Conservation (phyloP, 75 land plant species). For the Cunninghamia lanceolata region DNA sequence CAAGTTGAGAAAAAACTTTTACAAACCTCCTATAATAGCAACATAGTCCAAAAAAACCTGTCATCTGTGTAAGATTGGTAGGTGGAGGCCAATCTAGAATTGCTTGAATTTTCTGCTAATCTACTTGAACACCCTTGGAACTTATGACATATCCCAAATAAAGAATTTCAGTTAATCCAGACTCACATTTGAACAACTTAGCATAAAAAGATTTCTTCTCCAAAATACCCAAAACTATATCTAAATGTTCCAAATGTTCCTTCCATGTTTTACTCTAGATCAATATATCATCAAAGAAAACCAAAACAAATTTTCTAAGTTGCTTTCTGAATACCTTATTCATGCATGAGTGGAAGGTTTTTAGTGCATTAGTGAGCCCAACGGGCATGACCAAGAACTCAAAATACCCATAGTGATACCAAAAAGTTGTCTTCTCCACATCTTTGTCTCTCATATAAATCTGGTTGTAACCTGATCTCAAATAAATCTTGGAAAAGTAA, state of each 20-base stretch:
- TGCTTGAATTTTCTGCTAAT: not conserved
- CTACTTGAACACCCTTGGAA: not conserved
- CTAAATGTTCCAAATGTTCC: conserved; percentile 5
- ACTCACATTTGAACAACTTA: conserved; percentile 8
- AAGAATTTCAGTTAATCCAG: not conserved
- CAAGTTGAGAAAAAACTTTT: no score
- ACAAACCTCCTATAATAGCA: no score
- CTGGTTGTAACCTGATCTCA: conserved; percentile 12
- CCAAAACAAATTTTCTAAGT: conserved; percentile 11
- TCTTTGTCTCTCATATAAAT: not conserved
- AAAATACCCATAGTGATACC: conserved; percentile 5
- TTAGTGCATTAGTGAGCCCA: conserved; percentile 6
- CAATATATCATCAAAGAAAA: conserved; percentile 10
- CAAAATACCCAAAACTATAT: not conserved
- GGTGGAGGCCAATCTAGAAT: conserved; percentile 5
- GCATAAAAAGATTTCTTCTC: not conserved
- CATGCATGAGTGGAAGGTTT: conserved; percentile 7
- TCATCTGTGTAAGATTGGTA: conserved; percentile 1
- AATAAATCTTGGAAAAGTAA: conserved; percentile 13
- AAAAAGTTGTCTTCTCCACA: not conserved
- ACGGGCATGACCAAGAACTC: conserved; percentile 13
- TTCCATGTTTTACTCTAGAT: conserved; percentile 2
- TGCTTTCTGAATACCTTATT: not conserved
- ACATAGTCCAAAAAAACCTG: no score
- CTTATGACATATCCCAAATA: not conserved